Evolutionary conservation across 2,329 filamentous ascomycete species (phyloP), one percentile per base, ranked within the genome.

Genomic region (Rasamsonia emersonii): DNA sequence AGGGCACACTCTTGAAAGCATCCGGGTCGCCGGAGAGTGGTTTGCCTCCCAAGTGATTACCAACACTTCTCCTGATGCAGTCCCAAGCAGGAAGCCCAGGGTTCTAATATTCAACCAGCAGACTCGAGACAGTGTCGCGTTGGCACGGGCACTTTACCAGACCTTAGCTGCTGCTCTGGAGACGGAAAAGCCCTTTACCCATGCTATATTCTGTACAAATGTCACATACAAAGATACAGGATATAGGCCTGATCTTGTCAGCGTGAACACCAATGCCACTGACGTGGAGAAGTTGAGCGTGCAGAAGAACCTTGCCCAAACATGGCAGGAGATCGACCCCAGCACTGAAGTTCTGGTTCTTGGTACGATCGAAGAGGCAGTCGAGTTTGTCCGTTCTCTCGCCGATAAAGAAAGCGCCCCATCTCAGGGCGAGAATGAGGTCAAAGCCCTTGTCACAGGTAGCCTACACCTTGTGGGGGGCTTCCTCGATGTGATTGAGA

Each of bases 71-170:
- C 46, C 56, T 5, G 37, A 37, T n/a, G 41, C 42, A 17, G 33
- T 48, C 11, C 49, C 44, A 32, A 45, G 39, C 30, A 51, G 49
- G 32, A 58, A 65, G 26, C 54, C 62, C 4, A 65, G 84, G 0
- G 66, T 81, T 36, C 63, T 96, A 27, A 71, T 96, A 28, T 96
- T 96, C 68, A 95, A 95, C 58, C 89, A 95, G 58, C 86, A 94
- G 51, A 86, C 85, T 7, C 75, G 86, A 18, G 79, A 94, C 49
- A 82, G 83, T 4, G 61, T 65, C 3, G 65, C 71, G 10, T 68
- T 93, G 1, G 71, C 89, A 2, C 61, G 60, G 18, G 70, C 69
- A 0, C 64, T 94, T 2, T 67, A 86, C 35, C 53, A 64, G 7
- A 75, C 73, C 2, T 62, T 83, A 32, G 49, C 56, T 27, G 39